Base-by-base conservation (phyloP, 306 rosid genomes). In the Cucurbita maxima region DNA sequence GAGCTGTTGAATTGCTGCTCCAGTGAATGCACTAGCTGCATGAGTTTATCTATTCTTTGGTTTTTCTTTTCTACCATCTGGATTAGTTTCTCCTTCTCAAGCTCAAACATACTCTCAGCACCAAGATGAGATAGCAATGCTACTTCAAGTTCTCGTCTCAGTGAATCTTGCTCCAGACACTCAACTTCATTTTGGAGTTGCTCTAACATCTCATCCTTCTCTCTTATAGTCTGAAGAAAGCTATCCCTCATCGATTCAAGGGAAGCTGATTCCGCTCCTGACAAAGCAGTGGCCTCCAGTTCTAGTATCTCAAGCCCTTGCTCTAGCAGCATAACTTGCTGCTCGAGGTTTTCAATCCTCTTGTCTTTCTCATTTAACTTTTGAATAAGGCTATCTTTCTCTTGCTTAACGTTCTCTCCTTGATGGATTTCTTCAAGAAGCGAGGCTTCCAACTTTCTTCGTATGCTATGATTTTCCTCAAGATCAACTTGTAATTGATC, bases 391-490 rank as follows among this genome's bases (percentile, higher is more conserved):
- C 67, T 70, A 19, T 75, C 76, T 66, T 80, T 88, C 79, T 87
- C 89, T 77, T 81, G 83, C 88, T 86, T 83, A 61, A 81, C 70
- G 76, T 80, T 78, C 81, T 87, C 97, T 37, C 83, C 88, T 64
- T 75, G 74, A 57, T 78, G 88, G 50, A 91, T 81, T 82, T 94
- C 87, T 62, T 82, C 84, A 58, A 91, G 86, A 78, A 91, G 92
- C 45, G 95, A 91, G 78, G 86, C 77, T 84, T 94, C 99, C 22
- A 94, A 77, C 77, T 86, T 88, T 75, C 76, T 89, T 50, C 90
- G 86, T 67, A 71, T 19, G 36, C 8, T 77, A 36, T 76, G 84
- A 70, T 74, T 84, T 81, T 76, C 86, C 79, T 91, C 90, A 10
- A 87, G 84, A 73, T 85, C 85, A 58, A 12, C 63, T 82, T 79